Evolutionary conservation across 352 stramenopile species (phyloP).

Genomic region (Phytopythium oedochilum): DNA sequence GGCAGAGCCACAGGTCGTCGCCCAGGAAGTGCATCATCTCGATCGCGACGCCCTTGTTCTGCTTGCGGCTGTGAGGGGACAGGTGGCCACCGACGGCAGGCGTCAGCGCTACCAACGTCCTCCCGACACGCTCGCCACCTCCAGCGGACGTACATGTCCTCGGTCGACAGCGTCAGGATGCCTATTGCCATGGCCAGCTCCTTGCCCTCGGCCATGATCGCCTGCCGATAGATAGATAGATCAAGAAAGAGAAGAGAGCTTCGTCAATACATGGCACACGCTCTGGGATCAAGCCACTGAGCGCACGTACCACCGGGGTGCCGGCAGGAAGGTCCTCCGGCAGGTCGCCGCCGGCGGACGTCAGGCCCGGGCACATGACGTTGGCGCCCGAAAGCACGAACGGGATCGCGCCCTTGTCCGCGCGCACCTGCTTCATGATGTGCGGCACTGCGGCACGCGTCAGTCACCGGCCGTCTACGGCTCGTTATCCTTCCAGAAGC

Average conservation of each 20-base stretch:
- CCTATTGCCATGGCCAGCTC: constrained; percentile 95
- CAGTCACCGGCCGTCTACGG: neutral
- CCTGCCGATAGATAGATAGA: constrained; percentile 19
- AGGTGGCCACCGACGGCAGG: too few relatives aligned
- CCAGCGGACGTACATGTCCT: constrained; percentile 93
- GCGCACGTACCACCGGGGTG: constrained; percentile 73
- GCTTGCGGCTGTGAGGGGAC: constrained; percentile 54
- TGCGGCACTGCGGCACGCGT: constrained; percentile 53
- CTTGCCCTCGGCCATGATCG: constrained; percentile 98
- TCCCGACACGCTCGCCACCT: too few relatives aligned
- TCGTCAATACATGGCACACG: too few relatives aligned
- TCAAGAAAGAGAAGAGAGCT: too few relatives aligned
- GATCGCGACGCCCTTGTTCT: constrained; percentile 97
- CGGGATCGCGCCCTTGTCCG: constrained; percentile 97
- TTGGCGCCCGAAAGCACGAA: constrained; percentile 97
- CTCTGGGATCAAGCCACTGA: too few relatives aligned
- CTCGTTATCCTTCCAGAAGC: neutral
- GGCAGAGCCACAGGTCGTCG: constrained; percentile 93
- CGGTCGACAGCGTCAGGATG: constrained; percentile 94
- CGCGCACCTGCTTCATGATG: constrained; percentile 92
- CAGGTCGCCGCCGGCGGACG: constrained; percentile 93
- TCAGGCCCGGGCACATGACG: constrained; percentile 98
- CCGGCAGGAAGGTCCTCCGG: constrained; percentile 80
- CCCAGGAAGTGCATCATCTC: constrained; percentile 96
- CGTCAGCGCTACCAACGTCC: too few relatives aligned